Evolutionary conservation across 805 yeast genomes (phyloP).

Genomic region (Vanderwaltozyma verrucispora): DNA sequence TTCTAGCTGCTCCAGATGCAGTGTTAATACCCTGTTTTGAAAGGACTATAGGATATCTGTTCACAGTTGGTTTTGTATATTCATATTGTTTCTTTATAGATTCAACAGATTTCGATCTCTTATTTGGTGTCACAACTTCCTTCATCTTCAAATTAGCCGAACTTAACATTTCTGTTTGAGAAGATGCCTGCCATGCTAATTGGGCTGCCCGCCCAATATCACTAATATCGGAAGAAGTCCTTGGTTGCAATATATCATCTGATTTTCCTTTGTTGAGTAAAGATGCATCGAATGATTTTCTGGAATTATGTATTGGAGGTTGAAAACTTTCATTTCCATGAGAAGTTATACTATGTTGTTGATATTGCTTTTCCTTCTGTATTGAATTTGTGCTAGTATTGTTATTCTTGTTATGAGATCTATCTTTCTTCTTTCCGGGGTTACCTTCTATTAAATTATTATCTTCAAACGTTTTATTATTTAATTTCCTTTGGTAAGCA

Average conservation of each 20-base stretch:
- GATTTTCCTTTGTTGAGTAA: slow-evolving; percentile 2
- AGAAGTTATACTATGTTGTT: too few species aligned
- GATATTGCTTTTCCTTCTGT: too few species aligned
- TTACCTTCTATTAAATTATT: too few species aligned
- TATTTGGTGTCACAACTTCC: neutral
- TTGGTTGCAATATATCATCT: neutral
- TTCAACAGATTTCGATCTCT: slow-evolving; percentile 1
- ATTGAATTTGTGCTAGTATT: too few species aligned
- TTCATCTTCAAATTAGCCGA: neutral
- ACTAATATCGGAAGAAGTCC: slow-evolving; percentile 1
- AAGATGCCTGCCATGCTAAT: slow-evolving; percentile 12
- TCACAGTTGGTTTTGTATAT: slow-evolving; percentile 12
- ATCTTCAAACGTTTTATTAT: too few species aligned
- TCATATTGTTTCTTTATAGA: slow-evolving; percentile 11
- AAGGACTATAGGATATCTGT: neutral
- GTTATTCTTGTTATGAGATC: too few species aligned
- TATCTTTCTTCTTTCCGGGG: too few species aligned
- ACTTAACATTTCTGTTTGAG: neutral
- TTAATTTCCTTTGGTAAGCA: too few species aligned
- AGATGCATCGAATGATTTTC: slow-evolving; percentile 1
- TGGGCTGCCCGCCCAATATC: slow-evolving; percentile 16
- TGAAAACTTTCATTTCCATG: too few species aligned
- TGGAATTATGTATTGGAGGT: too few species aligned
- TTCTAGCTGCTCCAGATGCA: too few species aligned
- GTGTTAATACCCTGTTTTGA: too few species aligned